These are phyloP conservation scores for Aspergillus fumigatiaffinis DNA, from an alignment of 2,329 filamentous ascomycete species.

Conservation along the genomic window DNA sequence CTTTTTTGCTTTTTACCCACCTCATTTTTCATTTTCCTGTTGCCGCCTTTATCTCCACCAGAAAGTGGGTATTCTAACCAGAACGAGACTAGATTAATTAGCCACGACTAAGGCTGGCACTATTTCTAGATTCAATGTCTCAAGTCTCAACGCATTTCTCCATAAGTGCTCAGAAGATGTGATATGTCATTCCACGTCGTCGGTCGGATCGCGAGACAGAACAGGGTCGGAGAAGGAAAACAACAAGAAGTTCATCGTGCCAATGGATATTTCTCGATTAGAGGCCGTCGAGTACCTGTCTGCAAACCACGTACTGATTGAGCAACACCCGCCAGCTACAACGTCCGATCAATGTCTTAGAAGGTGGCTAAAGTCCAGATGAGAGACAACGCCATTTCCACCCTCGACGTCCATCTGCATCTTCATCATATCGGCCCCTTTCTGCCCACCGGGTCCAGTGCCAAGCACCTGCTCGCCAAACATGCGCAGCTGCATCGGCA, in stretches of 20 bases:
- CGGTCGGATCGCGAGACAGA: neutral
- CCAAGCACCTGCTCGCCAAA: conserved; percentile 10
- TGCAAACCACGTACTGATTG: neutral
- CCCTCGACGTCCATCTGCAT: neutral
- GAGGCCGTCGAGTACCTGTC: neutral
- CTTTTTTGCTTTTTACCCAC: conserved; percentile 8
- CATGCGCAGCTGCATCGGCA: conserved; percentile 5
- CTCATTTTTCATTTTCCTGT: no score
- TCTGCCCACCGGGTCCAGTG: neutral
- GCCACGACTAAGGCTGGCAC: neutral
- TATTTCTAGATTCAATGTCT: neutral
- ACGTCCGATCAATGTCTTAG: neutral
- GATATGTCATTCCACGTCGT: neutral
- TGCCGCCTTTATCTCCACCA: no score
- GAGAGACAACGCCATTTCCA: neutral
- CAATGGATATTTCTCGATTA: neutral
- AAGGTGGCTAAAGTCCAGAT: neutral
- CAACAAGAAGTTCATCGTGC: neutral
- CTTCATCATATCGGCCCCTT: neutral
- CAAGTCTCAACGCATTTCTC: neutral
- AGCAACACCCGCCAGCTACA: neutral
- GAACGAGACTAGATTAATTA: no score
- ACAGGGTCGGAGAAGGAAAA: neutral
- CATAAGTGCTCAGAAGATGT: neutral
- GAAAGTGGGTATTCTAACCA: no score